These are phyloP conservation scores for Hyphopichia fennica DNA, from an alignment of 1,139 yeast genomes.

Conservation along the genomic window DNA sequence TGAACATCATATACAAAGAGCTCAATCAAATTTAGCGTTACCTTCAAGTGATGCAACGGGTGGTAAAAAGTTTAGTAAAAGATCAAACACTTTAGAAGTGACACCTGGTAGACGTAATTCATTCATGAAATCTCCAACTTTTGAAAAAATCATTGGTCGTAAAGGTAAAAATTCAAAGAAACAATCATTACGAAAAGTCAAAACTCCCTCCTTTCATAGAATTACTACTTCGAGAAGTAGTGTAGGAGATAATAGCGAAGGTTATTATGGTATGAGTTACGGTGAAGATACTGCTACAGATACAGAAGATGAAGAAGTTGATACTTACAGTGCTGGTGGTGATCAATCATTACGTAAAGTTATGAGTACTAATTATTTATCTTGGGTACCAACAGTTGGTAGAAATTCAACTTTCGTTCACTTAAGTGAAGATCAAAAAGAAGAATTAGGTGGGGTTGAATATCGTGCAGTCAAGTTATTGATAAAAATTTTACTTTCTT, in stretches of 20 bases:
- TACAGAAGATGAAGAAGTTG: slow-evolving; percentile 15
- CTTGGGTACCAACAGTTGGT: slow-evolving; percentile 94
- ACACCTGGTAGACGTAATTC: slow-evolving; percentile 16
- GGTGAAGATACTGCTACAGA: slow-evolving; percentile 11
- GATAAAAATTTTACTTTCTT: slow-evolving; percentile 61
- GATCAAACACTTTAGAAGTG: slow-evolving; percentile 51
- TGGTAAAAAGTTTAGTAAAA: slow-evolving; percentile 32
- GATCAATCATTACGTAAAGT: slow-evolving; percentile 16
- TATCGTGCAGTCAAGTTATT: slow-evolving; percentile 83
- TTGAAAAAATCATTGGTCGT: slow-evolving; percentile 29
- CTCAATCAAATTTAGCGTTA: slow-evolving; percentile 34
- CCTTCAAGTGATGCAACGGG: slow-evolving; percentile 39
- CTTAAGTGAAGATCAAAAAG: slow-evolving; percentile 79
- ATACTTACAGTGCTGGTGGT: slow-evolving; percentile 8
- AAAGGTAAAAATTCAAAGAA: slow-evolving; percentile 8
- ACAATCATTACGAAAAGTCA: slow-evolving; percentile 8
- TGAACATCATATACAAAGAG: slow-evolving; percentile 17
- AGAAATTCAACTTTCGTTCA: slow-evolving; percentile 91
- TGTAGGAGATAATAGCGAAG: not conserved
- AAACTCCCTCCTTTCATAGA: slow-evolving; percentile 5
- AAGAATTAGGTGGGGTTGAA: slow-evolving; percentile 96
- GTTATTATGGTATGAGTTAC: slow-evolving; percentile 16
- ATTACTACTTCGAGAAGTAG: not conserved
- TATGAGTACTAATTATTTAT: slow-evolving; percentile 66
- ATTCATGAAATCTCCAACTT: slow-evolving; percentile 42